Percentiles rank a stretch among this genome's conserved stretches.
These are phyloP conservation scores for Zangia roseola DNA, from an alignment of 768 basidiomycete species.

Conservation along the genomic window DNA sequence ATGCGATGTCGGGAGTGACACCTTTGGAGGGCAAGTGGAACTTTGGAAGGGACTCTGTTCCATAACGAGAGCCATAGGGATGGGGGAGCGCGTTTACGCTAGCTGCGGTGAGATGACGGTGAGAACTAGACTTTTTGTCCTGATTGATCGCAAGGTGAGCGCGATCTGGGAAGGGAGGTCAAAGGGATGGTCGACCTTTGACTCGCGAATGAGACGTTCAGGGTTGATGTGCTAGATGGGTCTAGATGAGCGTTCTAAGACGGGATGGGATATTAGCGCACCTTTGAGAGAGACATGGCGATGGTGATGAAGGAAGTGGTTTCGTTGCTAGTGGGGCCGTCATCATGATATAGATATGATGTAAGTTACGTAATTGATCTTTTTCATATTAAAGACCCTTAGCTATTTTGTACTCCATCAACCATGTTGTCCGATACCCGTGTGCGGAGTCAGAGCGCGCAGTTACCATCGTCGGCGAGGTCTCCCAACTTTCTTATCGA, in stretches of 20 bases:
- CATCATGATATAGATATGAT: background rate
- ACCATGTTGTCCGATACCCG: too few relatives aligned
- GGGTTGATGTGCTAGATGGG: slow-evolving; percentile 60
- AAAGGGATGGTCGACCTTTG: slow-evolving; percentile 29
- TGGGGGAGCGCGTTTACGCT: slow-evolving; percentile 36
- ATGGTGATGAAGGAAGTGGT: slow-evolving; percentile 8
- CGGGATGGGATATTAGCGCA: slow-evolving; percentile 13
- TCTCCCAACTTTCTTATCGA: slow-evolving; percentile 45
- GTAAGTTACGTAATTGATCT: too few relatives aligned
- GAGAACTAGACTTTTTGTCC: slow-evolving; percentile 44
- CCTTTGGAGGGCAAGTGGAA: slow-evolving; percentile 65
- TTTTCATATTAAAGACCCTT: too few relatives aligned
- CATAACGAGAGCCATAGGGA: slow-evolving; percentile 63
- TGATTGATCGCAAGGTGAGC: slow-evolving; percentile 19
- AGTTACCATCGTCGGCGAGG: slow-evolving; percentile 28
- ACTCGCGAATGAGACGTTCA: slow-evolving; percentile 57
- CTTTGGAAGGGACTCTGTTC: slow-evolving; percentile 68
- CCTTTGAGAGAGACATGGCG: slow-evolving; percentile 63
- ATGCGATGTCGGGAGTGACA: slow-evolving; percentile 47
- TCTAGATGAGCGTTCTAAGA: background rate
- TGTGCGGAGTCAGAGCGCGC: slow-evolving; percentile 27
- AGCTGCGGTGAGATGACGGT: slow-evolving; percentile 35
- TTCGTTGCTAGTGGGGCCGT: too few relatives aligned
- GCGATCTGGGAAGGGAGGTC: background rate
- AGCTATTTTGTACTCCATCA: too few relatives aligned